phyloP scores from a whole-genome alignment of 768 basidiomycete genomes.

The Xerocomus spinulosus region DNA sequence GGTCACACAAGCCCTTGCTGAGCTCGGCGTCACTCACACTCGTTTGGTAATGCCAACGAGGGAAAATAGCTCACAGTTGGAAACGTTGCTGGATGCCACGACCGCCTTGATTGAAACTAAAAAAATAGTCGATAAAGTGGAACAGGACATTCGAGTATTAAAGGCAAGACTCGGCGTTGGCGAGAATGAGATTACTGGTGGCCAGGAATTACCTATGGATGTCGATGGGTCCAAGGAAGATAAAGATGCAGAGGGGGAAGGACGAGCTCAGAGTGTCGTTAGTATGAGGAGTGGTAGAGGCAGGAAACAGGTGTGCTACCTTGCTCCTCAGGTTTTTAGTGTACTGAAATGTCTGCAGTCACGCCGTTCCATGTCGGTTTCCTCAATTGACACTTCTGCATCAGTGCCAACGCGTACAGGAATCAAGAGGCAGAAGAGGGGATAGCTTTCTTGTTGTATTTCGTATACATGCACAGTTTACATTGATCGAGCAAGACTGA shows the following conservation, averaged over 20 bases:
- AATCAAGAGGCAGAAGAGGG: slow-evolving; percentile 56
- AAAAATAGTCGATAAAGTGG: slow-evolving; percentile 77
- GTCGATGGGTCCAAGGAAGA: slow-evolving; percentile 41
- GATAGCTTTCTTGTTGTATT: slow-evolving; percentile 23
- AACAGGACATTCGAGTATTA: slow-evolving; percentile 76
- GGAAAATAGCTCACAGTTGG: slow-evolving; percentile 69
- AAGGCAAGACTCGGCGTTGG: slow-evolving; percentile 56
- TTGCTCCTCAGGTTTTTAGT: background rate
- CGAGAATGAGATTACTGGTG: slow-evolving; percentile 40
- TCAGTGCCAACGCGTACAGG: slow-evolving; percentile 47
- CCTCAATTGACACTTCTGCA: slow-evolving; percentile 67
- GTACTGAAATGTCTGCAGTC: slow-evolving; percentile 30
- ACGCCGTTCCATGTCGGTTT: slow-evolving; percentile 67
- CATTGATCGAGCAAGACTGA: slow-evolving; percentile 13
- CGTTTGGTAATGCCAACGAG: slow-evolving; percentile 94
- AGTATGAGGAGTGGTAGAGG: slow-evolving; percentile 53
- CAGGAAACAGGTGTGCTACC: slow-evolving; percentile 49
- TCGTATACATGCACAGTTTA: slow-evolving; percentile 8
- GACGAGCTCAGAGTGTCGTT: slow-evolving; percentile 60
- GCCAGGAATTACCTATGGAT: slow-evolving; percentile 45
- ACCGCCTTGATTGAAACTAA: slow-evolving; percentile 82
- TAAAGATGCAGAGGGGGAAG: slow-evolving; percentile 38
- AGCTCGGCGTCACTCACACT: slow-evolving; percentile 67
- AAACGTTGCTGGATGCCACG: slow-evolving; percentile 68
- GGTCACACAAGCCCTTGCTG: slow-evolving; percentile 68